Base-by-base conservation (phyloP, 495 filamentous ascomycete genomes). In the Neurospora sublineolata region DNA sequence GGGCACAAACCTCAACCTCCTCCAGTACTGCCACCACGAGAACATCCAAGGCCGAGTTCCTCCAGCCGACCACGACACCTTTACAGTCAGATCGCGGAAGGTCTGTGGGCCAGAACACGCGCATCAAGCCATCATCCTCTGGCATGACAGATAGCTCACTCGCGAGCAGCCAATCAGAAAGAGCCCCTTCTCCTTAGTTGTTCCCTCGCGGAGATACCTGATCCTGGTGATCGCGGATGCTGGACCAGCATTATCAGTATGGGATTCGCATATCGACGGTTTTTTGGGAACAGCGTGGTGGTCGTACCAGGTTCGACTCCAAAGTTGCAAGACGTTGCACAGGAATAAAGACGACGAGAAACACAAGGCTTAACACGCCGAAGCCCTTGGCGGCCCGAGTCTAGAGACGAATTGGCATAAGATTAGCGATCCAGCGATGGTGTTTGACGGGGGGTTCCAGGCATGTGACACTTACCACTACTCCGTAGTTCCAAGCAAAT, bases 401-500 rank as follows among this genome's bases (percentile, higher is more conserved):
- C 84, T 85, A 76, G 41, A 70, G 23, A 38, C 33, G 39, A n/a
- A 20, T 18, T 33, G 12, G 27, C 4, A 18, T 0, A 4, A 33
- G 27, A 27, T 64, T 64, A 64, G 52, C 52, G 23, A 60, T 60
- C 52, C 52, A 58, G 69, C 42, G n/a, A 33, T 41, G 41, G 16
- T 70, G 36, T 38, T 52, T 27, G 33, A 39, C 30, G 23, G 68
- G 74, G 58, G 6, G 52, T 30, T 2, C 27, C 52, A 33, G 23
- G 11, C 14, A 18, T 33, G 27, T 33, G 52, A 20, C 71, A 84
- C 93, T 82, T 83, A 97, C 94, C 78, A 99, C 92, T 77, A 99
- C 95, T 78, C 94, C 94, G 92, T 97, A 93, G 81, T 97, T 92
- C 94, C 93, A 97, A 75, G 96, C 95, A 80, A 97, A 99, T 70